Base-by-base conservation (phyloP, 23 red algal genomes). In the Gracilaria gracilis region DNA sequence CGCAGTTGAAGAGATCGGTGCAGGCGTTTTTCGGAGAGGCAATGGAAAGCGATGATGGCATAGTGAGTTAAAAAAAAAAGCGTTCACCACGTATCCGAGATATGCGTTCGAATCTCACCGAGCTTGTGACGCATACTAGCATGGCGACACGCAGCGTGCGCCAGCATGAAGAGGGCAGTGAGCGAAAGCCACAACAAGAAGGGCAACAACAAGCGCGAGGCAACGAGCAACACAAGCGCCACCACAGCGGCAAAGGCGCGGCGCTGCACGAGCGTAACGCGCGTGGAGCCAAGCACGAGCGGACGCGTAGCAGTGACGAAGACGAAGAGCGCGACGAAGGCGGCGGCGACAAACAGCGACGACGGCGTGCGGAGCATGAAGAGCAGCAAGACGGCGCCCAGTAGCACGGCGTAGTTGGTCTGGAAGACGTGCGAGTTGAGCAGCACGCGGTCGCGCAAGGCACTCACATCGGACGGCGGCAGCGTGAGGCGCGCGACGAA, bases 401-500 rank as follows among this genome's bases (percentile, higher is more conserved):
- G 34, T 12, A 90, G 49, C 50, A 81, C 44, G 28, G 50, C 71
- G 29, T 90, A 90, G 73, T 90, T 90, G 76, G 72, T 61, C 39
- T 90, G 87, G 61, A 77, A 90, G 75, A 81, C 59, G 87, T 90
- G 87, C 54, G 87, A 90, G 59, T 90, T 90, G 64, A 90, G 87
- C 48, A 90, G 17, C 40, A 79, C 25, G 47, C 87, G 87, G 59
- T 90, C 57, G 54, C 36, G 67, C 34, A 90, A 27, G 15, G 71
- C 49, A n/a, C 11, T 20, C 55, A 19, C 13, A 20, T 81, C 15
- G 7, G 20, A 2, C 14, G 50, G 55, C 23, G 87, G 87, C 20
- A 12, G 76, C 35, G 74, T 24, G 55, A 90, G 77, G 13, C 71
- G 67, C 28, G 57, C 58, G 59, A 90, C 46, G 64, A 90, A 90